phyloP scores from a whole-genome alignment of 2,329 filamentous ascomycete genomes.

The Byssoonygena ceratinophila region DNA sequence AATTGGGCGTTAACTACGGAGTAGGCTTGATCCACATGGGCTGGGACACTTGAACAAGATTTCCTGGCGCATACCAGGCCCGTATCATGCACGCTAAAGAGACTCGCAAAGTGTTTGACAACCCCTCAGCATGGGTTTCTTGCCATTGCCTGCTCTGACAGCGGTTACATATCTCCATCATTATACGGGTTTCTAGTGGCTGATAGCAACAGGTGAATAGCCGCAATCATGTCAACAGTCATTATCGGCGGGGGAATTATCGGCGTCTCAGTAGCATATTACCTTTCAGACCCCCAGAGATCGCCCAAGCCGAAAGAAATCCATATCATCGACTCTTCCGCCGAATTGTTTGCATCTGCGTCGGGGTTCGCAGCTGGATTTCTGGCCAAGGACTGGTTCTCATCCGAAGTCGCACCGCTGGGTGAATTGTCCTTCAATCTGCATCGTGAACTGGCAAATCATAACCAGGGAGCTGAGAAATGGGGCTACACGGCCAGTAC shows the following conservation, averaged over 20 bases:
- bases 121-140: too few species aligned
- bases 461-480: slow-evolving; percentile 46
- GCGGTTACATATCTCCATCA: too few species aligned
- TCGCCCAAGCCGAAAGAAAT: slow-evolving; percentile 32
- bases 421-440: slow-evolving; percentile 59
- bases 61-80: too few species aligned
- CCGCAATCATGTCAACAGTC: slow-evolving; percentile 44
- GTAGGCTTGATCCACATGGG: background rate
- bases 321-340: slow-evolving; percentile 48
- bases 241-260: slow-evolving; percentile 63
- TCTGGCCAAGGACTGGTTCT: slow-evolving; percentile 63
- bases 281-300: slow-evolving; percentile 44
- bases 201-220: background rate
- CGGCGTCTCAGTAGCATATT: slow-evolving; percentile 60
- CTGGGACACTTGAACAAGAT: background rate
- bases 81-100: background rate
- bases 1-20: background rate
- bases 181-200: too few species aligned
- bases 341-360: slow-evolving; percentile 58
- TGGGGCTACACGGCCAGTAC: slow-evolving; percentile 53
- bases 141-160: too few species aligned
- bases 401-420: slow-evolving; percentile 45
- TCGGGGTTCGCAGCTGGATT: slow-evolving; percentile 67
- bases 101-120: too few species aligned
- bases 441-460: slow-evolving; percentile 53